Evolutionary conservation across 1,284 basidiomycete genomes (phyloP).

Genomic region (Boletus semigastroideus): DNA sequence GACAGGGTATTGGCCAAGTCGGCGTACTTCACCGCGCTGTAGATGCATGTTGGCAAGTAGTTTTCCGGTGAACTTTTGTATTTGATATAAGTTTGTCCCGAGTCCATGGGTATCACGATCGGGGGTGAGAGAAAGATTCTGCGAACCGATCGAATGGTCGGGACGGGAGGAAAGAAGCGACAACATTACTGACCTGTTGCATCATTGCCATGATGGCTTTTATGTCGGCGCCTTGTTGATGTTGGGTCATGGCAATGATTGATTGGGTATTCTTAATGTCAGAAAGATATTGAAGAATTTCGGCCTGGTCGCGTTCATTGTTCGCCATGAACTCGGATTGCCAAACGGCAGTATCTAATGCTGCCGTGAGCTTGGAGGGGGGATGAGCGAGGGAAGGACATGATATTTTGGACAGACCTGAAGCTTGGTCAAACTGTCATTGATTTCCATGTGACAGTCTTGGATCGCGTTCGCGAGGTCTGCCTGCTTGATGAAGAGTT

Average conservation of each 20-base stretch:
- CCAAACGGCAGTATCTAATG: constrained; percentile 48
- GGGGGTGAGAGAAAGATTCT: constrained; percentile 33
- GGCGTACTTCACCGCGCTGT: constrained; percentile 49
- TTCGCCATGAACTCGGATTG: constrained; percentile 41
- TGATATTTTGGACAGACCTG: constrained; percentile 32
- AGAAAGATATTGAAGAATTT: constrained; percentile 43
- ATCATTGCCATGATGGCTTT: constrained; percentile 44
- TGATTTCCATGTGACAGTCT: constrained; percentile 41
- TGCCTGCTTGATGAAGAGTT: constrained; percentile 45
- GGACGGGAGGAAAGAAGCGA: background rate
- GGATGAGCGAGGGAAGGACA: constrained; percentile 12
- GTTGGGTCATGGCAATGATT: constrained; percentile 34
- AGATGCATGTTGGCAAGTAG: constrained; percentile 51
- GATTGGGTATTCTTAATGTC: constrained; percentile 42
- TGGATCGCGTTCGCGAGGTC: constrained; percentile 44
- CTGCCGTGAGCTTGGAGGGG: constrained; percentile 40
- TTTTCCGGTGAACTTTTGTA: constrained; percentile 43
- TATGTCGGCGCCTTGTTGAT: constrained; percentile 34
- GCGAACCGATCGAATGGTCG: background rate
- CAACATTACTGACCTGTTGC: constrained; percentile 38
- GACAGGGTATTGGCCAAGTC: constrained; percentile 47
- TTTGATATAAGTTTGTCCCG: constrained; percentile 46
- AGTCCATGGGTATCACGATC: constrained; percentile 42
- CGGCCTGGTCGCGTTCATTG: constrained; percentile 40
- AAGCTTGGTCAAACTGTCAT: constrained; percentile 43